Conservation (phyloP, 2,329 filamentous ascomycete species). For the Alternaria brassicae region DNA sequence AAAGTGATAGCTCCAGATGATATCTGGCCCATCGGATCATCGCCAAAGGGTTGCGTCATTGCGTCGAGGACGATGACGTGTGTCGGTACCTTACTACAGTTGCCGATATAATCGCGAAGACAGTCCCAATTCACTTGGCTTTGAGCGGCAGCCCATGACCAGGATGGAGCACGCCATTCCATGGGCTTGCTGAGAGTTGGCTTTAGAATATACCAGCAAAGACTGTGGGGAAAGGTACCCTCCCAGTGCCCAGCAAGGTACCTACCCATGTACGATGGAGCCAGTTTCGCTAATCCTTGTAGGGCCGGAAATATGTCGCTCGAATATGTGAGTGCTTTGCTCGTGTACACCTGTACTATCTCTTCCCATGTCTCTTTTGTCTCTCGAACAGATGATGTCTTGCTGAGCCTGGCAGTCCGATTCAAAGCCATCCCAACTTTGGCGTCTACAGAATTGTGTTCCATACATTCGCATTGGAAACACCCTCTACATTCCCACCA, state of each 20-base stretch:
- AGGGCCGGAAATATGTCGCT: conserved; percentile 14
- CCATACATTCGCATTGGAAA: neutral
- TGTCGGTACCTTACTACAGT: neutral
- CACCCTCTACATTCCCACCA: neutral
- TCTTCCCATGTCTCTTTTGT: neutral
- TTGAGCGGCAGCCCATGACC: conserved; percentile 14
- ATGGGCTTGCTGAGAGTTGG: neutral
- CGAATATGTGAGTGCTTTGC: conserved; percentile 1
- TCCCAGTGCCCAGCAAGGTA: conserved; percentile 17
- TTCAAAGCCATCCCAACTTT: too few species aligned
- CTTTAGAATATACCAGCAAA: neutral
- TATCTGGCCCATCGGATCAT: conserved; percentile 9
- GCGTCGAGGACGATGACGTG: neutral
- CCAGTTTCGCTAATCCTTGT: conserved; percentile 11
- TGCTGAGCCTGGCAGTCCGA: too few species aligned
- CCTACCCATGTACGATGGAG: neutral
- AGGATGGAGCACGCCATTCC: conserved; percentile 12
- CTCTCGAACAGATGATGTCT: neutral
- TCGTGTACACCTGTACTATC: neutral
- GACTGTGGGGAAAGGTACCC: neutral
- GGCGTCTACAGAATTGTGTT: too few species aligned
- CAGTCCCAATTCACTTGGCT: neutral
- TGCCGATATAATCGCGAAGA: too few species aligned
- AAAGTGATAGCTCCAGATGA: neutral
- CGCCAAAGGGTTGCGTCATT: neutral